These are phyloP conservation scores for Ceratorhiza oryzae-sativae DNA, from an alignment of 1,284 basidiomycete species.

Conservation along the genomic window DNA sequence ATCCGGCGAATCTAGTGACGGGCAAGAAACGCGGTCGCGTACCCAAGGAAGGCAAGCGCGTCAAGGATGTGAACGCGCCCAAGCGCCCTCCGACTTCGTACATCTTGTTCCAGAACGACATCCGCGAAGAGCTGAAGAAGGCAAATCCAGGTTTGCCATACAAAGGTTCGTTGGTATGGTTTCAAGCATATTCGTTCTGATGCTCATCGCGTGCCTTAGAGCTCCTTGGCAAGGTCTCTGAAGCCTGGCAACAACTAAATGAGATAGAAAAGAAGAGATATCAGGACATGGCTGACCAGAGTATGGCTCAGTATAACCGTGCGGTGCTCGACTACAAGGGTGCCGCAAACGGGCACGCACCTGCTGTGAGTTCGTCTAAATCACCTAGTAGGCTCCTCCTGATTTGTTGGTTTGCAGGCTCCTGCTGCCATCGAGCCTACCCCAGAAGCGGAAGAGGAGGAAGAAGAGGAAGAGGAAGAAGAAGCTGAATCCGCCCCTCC, in stretches of 20 bases:
- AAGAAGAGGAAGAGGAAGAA: conserved; percentile 36
- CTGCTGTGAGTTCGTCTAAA: background rate
- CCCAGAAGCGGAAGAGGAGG: conserved; percentile 31
- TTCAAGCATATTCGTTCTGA: background rate
- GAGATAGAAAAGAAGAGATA: conserved; percentile 53
- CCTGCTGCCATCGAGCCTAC: background rate
- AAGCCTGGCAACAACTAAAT: conserved; percentile 53
- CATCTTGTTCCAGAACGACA: conserved; percentile 62
- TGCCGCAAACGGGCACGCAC: conserved; percentile 7
- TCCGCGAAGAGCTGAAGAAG: conserved; percentile 52
- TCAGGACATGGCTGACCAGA: conserved; percentile 10
- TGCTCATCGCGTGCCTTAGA: conserved; percentile 50
- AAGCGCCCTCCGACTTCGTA: conserved; percentile 63
- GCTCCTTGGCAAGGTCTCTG: conserved; percentile 53
- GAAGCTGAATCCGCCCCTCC: conserved; percentile 1
- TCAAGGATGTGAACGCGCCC: conserved; percentile 61
- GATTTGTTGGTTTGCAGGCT: background rate
- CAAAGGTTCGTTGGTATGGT: conserved; percentile 44
- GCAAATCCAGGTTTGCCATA: conserved; percentile 47
- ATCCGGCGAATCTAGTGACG: background rate
- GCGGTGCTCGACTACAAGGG: conserved; percentile 23
- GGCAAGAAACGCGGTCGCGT: conserved; percentile 38
- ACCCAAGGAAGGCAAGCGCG: conserved; percentile 45
- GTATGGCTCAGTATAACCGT: conserved; percentile 32
- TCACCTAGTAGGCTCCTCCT: too few relatives aligned